A percentile compares a stretch with the other conserved stretches of the same genome.
These are phyloP conservation scores for Hypoxylon lenormandii DNA, from an alignment of 495 filamentous ascomycete species.

Conservation along the genomic window DNA sequence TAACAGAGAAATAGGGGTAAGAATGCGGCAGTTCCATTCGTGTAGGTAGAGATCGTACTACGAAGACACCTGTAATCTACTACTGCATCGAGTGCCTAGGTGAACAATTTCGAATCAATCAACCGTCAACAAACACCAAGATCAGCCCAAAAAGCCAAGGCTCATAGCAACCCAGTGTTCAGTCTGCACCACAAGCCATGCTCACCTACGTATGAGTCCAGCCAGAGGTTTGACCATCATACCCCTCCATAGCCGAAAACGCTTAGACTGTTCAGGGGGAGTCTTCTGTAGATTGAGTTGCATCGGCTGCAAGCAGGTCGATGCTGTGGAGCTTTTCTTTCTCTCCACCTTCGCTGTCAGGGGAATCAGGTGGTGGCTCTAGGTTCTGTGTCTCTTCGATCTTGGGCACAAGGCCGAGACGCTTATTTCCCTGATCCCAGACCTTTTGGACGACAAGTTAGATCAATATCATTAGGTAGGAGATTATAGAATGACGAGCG, in stretches of 20 bases:
- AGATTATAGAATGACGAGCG: not conserved
- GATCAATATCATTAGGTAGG: not conserved
- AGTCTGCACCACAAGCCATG: not conserved
- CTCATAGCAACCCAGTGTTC: not conserved
- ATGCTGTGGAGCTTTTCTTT: conserved; percentile 35
- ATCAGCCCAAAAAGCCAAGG: not conserved
- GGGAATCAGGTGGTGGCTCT: conserved; percentile 45
- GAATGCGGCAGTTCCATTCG: conserved; percentile 33
- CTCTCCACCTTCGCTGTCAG: conserved; percentile 17
- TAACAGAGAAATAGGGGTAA: conserved; percentile 25
- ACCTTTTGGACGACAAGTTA: conserved; percentile 59
- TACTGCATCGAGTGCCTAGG: not conserved
- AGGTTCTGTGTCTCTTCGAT: conserved; percentile 68
- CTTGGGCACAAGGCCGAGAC: conserved; percentile 77
- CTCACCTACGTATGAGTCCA: not conserved
- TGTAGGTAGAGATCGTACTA: conserved; percentile 7
- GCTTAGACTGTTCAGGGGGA: conserved; percentile 11
- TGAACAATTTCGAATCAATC: conserved; percentile 3
- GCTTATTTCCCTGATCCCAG: conserved; percentile 78
- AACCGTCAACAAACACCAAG: not conserved
- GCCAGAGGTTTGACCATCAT: too few species aligned
- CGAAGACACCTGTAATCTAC: conserved; percentile 1
- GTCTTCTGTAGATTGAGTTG: conserved; percentile 1
- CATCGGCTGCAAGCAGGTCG: conserved; percentile 16
- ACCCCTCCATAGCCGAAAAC: not conserved